Base-by-base conservation (phyloP, 768 basidiomycete genomes). In the Phaeotremella fagi region DNA sequence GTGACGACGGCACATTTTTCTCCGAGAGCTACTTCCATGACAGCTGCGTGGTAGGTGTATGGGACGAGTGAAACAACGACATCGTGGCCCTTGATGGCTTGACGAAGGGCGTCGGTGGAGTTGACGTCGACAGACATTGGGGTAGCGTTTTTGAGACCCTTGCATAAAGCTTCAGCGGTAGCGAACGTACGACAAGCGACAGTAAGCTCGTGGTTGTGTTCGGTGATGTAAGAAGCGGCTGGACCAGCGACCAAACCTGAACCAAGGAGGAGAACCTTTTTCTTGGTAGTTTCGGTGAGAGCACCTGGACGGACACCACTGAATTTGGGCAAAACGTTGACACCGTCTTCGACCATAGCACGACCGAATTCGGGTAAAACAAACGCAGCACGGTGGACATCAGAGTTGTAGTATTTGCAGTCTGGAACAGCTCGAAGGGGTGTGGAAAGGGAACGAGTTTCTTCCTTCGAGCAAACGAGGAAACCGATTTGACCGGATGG, bases 401-500 rank as follows among this genome's bases (percentile, higher is more conserved):
- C 76, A 54, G 81, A 78, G 71, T 86, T 95, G 78, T 91, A 99
- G 79, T 98, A 98, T 48, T 79, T 80, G 26, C 86, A 88, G 57
- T 77, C 76, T 36, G 79, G 77, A 28, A 94, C 83, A 41, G 84
- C 78, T 51, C 90, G 82, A 35, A 91, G 61, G 0, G 92, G 86
- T 18, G 79, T 83, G 48, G 79, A 81, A 59, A 99, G 77, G 70
- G 87, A 82, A 48, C 88, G 80, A n/a, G 55, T 60, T 16, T 61
- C 67, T 25, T 85, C 85, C 76, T 87, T 91, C 50, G 90, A 85
- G 74, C 87, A 88, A 42, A 97, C 79, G 61, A 92, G 80, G 77
- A 92, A 92, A 22, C 95, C 92, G 66, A 98, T 99, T 71, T 92
- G 91, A 31, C 95, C 95, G n/a, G 88, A 86, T 18, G 95, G 95